phyloP scores from a whole-genome alignment of 1,284 basidiomycete genomes.

The Cryptococcus sp. region DNA sequence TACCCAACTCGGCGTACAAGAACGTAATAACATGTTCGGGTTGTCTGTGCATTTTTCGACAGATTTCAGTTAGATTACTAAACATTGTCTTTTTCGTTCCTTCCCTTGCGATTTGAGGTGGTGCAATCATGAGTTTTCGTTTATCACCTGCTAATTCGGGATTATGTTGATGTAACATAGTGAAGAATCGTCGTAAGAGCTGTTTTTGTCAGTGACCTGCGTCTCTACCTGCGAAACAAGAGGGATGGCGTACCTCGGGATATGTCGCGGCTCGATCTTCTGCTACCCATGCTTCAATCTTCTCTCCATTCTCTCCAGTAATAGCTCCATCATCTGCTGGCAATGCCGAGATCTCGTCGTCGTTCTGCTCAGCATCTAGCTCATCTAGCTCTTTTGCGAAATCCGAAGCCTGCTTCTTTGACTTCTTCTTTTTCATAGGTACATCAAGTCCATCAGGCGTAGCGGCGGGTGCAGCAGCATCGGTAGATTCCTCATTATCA shows the following conservation, averaged over 20 bases:
- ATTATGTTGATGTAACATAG: slow-evolving; percentile 86
- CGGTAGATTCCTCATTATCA: slow-evolving; percentile 18
- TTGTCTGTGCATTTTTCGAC: slow-evolving; percentile 96
- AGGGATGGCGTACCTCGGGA: slow-evolving; percentile 61
- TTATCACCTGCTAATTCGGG: slow-evolving; percentile 83
- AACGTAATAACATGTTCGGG: slow-evolving; percentile 99
- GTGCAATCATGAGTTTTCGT: slow-evolving; percentile 94
- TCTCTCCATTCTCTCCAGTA: slow-evolving; percentile 68
- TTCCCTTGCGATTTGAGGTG: slow-evolving; percentile 91
- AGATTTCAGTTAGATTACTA: slow-evolving; percentile 92
- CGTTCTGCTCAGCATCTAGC: slow-evolving; percentile 54
- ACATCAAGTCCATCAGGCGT: slow-evolving; percentile 50
- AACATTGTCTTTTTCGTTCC: slow-evolving; percentile 95
- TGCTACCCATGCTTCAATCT: slow-evolving; percentile 68
- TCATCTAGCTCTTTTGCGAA: slow-evolving; percentile 68
- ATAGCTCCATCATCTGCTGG: slow-evolving; percentile 62
- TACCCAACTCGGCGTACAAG: slow-evolving; percentile 97
- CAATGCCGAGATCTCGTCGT: slow-evolving; percentile 28
- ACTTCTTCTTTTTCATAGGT: slow-evolving; percentile 54
- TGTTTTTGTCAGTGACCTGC: slow-evolving; percentile 36
- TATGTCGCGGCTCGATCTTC: slow-evolving; percentile 94
- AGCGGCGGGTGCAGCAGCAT: slow-evolving; percentile 10
- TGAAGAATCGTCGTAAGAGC: slow-evolving; percentile 92
- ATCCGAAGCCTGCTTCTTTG: slow-evolving; percentile 51
- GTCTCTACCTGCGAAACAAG: not conserved